Conservation (phyloP, 139 green algal species). For the Chloropicon primus region DNA sequence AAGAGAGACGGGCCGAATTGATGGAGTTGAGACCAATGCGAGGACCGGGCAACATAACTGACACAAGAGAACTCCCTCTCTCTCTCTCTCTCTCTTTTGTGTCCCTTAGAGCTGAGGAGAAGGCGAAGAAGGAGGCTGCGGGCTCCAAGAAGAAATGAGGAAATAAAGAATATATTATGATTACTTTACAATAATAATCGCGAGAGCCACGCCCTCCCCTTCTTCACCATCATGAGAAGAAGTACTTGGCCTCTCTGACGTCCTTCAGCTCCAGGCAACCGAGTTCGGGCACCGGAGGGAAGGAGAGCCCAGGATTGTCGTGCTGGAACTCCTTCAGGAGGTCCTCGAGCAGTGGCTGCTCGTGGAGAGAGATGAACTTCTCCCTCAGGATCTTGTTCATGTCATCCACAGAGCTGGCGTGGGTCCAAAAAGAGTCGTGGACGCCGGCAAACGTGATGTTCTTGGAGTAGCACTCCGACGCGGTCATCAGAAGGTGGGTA, state of each 20-base stretch:
- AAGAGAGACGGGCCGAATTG: too few relatives aligned
- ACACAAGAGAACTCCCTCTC: not conserved
- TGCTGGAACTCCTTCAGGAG: conserved; percentile 24
- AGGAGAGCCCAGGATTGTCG: conserved; percentile 26
- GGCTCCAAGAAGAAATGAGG: not conserved
- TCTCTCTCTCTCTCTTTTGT: not conserved
- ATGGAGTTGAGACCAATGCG: too few relatives aligned
- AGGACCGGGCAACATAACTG: too few relatives aligned
- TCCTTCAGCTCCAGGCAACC: conserved; percentile 56
- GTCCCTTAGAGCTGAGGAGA: not conserved
- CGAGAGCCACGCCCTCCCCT: too few relatives aligned
- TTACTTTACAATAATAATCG: too few relatives aligned
- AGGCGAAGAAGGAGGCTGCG: not conserved
- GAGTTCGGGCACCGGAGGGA: conserved; percentile 43
- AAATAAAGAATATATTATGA: not conserved
- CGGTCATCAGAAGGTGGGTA: conserved; percentile 97
- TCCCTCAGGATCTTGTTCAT: conserved; percentile 72
- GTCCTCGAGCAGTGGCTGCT: conserved; percentile 57
- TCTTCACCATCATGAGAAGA: conserved; percentile 55
- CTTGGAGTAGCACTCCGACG: conserved; percentile 42
- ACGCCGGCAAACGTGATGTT: conserved; percentile 77
- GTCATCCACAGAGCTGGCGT: conserved; percentile 54
- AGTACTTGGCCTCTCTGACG: conserved; percentile 61
- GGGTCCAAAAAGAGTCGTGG: conserved; percentile 98
- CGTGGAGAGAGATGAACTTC: conserved; percentile 78